Evolutionary conservation across 345 rosid genomes (phyloP), one percentile per base, ranked within the genome.

Genomic region (Hibiscus trionum): DNA sequence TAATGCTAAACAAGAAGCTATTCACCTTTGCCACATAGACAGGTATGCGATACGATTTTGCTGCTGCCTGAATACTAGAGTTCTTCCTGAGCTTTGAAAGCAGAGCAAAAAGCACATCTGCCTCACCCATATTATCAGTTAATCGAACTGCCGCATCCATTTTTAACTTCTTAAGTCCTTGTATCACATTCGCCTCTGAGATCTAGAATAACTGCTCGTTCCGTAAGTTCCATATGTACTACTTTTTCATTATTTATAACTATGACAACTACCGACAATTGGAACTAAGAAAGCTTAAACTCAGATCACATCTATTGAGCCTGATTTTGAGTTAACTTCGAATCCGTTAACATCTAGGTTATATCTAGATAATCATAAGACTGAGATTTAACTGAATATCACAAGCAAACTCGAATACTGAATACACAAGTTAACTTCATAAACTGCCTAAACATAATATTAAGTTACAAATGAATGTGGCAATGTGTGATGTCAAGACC

Each of bases 31-130:
- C 88, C 78, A 83, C 81, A 68, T 88, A 93, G 62, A 85, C 81
- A 58, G 97, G 96, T 76, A 87, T 88, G 75, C 80, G 81, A 35
- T 78, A 90, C 59, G 91, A 82, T 82, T 80, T 80, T 42, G 90
- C 94, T 53, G 87, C 90, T 73, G 93, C 87, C 75, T 91, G 91
- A 74, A 91, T 86, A 71, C 80, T 80, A 7, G 91, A 78, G 84
- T 93, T 91, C 84, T 93, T 93, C 82, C 87, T 89, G 62, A 90
- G 85, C 87, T 88, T 90, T 19, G 97, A 83, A 50, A 88, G 98
- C 81, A 87, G 82, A 24, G 91, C 93, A 75, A 93, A 86, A 59
- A 93, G 60, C n/a, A 86, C 96, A 83, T 89, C 88, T 70, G 96
- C 97, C 84, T 89, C 85, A 6, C 94, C 88, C 58, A 93, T 79